Percentiles rank a stretch among this genome's conserved stretches.
These are phyloP conservation scores for Heracleum sosnowskyi DNA, from an alignment of 129 eudicot genomes.

Conservation along the genomic window DNA sequence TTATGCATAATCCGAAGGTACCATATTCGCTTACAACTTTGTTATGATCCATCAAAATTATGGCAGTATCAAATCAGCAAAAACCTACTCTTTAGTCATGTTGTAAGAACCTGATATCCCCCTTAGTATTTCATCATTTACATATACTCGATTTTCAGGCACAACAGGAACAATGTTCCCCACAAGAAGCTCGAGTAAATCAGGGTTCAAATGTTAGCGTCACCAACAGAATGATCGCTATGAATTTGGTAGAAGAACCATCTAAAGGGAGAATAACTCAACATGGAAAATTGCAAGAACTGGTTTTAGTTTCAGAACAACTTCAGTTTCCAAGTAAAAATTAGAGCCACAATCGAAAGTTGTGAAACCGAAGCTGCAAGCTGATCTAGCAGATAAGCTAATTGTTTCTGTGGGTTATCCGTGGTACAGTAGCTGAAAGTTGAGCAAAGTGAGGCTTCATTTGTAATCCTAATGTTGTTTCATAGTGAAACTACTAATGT, in stretches of 20 bases:
- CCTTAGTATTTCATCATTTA: neutral
- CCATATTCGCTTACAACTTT: neutral
- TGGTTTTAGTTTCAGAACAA: constrained; percentile 18
- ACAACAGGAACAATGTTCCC: constrained; percentile 10
- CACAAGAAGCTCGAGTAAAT: constrained; percentile 45
- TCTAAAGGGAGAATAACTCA: constrained; percentile 17
- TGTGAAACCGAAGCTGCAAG: neutral
- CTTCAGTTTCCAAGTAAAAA: neutral
- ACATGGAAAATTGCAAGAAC: constrained; percentile 10
- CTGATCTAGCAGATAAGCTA: neutral
- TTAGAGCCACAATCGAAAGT: neutral
- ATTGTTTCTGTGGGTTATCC: too few species aligned
- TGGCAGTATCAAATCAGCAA: neutral
- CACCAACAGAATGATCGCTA: constrained; percentile 54
- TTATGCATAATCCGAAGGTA: constrained; percentile 52
- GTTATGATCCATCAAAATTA: neutral
- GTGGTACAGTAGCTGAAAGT: neutral
- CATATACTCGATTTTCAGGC: neutral
- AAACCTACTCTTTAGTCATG: neutral
- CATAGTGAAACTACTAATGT: neutral
- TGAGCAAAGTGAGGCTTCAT: neutral
- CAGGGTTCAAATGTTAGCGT: constrained; percentile 56
- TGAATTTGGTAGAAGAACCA: constrained; percentile 22
- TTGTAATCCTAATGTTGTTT: neutral
- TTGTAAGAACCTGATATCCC: neutral